phyloP scores from a whole-genome alignment of 2,329 filamentous ascomycete species.

The Didymella keratinophila region DNA sequence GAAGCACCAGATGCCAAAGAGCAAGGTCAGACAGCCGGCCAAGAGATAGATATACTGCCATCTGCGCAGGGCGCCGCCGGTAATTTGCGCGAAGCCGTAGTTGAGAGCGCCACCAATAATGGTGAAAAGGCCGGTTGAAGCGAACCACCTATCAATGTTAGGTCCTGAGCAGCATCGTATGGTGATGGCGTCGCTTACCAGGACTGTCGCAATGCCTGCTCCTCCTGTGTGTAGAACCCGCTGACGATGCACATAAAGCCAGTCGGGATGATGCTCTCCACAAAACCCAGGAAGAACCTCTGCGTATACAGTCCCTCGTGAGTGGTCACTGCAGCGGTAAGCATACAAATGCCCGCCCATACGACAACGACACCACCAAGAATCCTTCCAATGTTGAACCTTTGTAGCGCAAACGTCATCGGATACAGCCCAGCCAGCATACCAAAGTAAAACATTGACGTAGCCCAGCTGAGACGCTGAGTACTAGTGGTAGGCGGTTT shows the following conservation, averaged over 20 bases:
- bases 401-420: constrained; percentile 74
- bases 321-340: constrained; percentile 71
- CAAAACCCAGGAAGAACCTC: constrained; percentile 64
- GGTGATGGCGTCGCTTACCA: constrained; percentile 36
- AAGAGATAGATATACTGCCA: constrained; percentile 76
- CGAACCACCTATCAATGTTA: constrained; percentile 61
- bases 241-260: constrained; percentile 64
- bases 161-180: background rate
- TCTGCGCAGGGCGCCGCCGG: constrained; percentile 50
- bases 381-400: constrained; percentile 70
- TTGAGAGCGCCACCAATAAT: constrained; percentile 46
- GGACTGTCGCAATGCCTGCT: constrained; percentile 63
- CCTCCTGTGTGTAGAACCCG: constrained; percentile 52
- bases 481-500: constrained; percentile 68
- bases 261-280: constrained; percentile 65
- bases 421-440: constrained; percentile 78
- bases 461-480: constrained; percentile 75
- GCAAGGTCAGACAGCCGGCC: constrained; percentile 62
- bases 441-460: constrained; percentile 81
- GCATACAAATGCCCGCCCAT: constrained; percentile 73
- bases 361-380: constrained; percentile 69
- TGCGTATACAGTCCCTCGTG: constrained; percentile 68
- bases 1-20: constrained; percentile 73
- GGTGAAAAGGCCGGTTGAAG: constrained; percentile 57
- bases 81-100: constrained; percentile 52